Evolutionary conservation across 2,329 filamentous ascomycete genomes (phyloP).

Genomic region (Nannizziopsis barbatae): DNA sequence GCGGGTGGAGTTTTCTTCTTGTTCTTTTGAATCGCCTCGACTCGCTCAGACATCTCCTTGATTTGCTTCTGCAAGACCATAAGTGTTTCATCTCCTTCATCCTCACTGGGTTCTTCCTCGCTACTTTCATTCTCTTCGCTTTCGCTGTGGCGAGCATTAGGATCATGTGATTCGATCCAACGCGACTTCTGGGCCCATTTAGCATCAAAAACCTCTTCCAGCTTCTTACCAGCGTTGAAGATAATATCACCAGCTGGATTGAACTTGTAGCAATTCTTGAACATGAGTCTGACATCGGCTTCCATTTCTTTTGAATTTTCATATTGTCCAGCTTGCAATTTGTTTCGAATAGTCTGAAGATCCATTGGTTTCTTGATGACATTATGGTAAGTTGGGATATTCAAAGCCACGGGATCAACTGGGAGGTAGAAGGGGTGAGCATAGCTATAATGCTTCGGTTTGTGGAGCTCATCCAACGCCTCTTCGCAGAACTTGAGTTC

Average conservation of each 20-base stretch:
- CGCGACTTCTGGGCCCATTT: slow-evolving; percentile 69
- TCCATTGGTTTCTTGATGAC: slow-evolving; percentile 98
- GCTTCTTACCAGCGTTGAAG: slow-evolving; percentile 56
- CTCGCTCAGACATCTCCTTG: slow-evolving; percentile 59
- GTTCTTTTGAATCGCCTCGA: slow-evolving; percentile 45
- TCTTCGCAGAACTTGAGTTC: slow-evolving; percentile 86
- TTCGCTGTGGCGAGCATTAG: slow-evolving; percentile 53
- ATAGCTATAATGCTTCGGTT: slow-evolving; percentile 55
- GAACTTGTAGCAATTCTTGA: slow-evolving; percentile 85
- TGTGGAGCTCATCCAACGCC: slow-evolving; percentile 64
- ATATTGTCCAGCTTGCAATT: slow-evolving; percentile 69
- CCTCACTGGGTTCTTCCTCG: slow-evolving; percentile 56
- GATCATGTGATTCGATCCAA: slow-evolving; percentile 67
- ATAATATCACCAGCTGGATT: slow-evolving; percentile 71
- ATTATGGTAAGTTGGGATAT: slow-evolving; percentile 86
- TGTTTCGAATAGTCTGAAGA: slow-evolving; percentile 65
- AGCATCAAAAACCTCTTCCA: slow-evolving; percentile 63
- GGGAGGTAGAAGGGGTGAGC: slow-evolving; percentile 69
- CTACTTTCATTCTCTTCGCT: slow-evolving; percentile 58
- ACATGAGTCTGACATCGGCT: slow-evolving; percentile 67
- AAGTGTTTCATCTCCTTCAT: slow-evolving; percentile 53
- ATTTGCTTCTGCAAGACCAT: slow-evolving; percentile 59
- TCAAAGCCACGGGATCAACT: slow-evolving; percentile 85
- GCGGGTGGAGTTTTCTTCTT: slow-evolving; percentile 48
- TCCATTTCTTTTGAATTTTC: slow-evolving; percentile 75